These are phyloP conservation scores for Xylaria sp. DNA, from an alignment of 2,329 filamentous ascomycete genomes.

Conservation along the genomic window DNA sequence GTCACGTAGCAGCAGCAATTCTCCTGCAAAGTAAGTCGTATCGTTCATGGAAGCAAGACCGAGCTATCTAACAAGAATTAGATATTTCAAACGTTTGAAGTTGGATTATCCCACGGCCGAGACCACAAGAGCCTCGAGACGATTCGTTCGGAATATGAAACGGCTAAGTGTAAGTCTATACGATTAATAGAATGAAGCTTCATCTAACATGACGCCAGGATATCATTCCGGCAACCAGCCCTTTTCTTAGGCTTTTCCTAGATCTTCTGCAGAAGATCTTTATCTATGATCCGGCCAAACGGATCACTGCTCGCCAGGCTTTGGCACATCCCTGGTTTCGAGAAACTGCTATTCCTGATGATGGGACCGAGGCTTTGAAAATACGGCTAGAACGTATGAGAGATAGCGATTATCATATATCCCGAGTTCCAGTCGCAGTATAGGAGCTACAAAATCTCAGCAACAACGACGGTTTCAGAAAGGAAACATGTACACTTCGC, in stretches of 20 bases:
- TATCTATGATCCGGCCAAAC: slow-evolving; percentile 71
- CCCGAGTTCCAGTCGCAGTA: slow-evolving; percentile 39
- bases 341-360: slow-evolving; percentile 70
- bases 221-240: slow-evolving; percentile 69
- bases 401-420: slow-evolving; percentile 52
- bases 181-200: neutral
- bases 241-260: slow-evolving; percentile 70
- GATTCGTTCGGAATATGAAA: slow-evolving; percentile 80
- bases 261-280: slow-evolving; percentile 74
- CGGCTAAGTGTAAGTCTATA: slow-evolving; percentile 64
- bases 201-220: slow-evolving; percentile 59
- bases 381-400: slow-evolving; percentile 66
- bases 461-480: slow-evolving; percentile 37
- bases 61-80: slow-evolving; percentile 52
- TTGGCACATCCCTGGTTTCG: slow-evolving; percentile 75
- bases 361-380: slow-evolving; percentile 74
- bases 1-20: slow-evolving; percentile 66
- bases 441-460: slow-evolving; percentile 37
- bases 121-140: slow-evolving; percentile 70
- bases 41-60: neutral
- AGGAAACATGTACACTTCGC: slow-evolving; percentile 44
- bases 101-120: slow-evolving; percentile 73
- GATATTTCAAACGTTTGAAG: slow-evolving; percentile 73
- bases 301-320: slow-evolving; percentile 74
- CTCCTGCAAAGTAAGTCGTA: slow-evolving; percentile 68